These are phyloP conservation scores for Rhynchosporium secalis DNA, from an alignment of 2,329 filamentous ascomycete genomes.

Conservation along the genomic window DNA sequence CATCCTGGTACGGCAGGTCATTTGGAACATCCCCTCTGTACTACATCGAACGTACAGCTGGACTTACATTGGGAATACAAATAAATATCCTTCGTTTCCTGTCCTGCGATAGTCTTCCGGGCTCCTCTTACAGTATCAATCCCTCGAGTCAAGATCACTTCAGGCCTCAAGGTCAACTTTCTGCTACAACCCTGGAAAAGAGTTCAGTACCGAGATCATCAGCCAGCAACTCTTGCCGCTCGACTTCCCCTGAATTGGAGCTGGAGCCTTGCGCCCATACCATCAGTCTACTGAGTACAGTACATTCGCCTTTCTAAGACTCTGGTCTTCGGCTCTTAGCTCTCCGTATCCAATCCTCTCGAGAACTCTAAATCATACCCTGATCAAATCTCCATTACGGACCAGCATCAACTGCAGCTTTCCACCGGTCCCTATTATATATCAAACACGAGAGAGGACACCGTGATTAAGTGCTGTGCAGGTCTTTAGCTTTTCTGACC, in stretches of 20 bases:
- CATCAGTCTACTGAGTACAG: too few relatives aligned
- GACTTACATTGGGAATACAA: slow-evolving; percentile 8
- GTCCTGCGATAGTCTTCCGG: not conserved
- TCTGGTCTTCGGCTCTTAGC: not conserved
- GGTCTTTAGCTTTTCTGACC: slow-evolving; percentile 11
- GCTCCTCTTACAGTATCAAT: not conserved
- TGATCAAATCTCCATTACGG: slow-evolving; percentile 2
- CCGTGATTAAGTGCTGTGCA: not conserved
- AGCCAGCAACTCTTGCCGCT: not conserved
- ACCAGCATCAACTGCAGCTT: slow-evolving; percentile 4
- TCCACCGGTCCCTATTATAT: not conserved
- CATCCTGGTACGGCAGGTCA: not conserved
- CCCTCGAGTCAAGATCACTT: not conserved
- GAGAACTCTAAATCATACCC: not conserved
- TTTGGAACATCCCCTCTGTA: slow-evolving; percentile 18
- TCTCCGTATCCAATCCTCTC: not conserved
- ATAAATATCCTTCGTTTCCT: not conserved
- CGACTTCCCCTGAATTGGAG: not conserved
- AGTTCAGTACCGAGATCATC: not conserved
- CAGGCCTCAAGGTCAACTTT: not conserved
- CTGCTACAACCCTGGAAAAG: not conserved
- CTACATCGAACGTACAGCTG: slow-evolving; percentile 3
- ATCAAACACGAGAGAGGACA: not conserved
- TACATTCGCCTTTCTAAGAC: too few relatives aligned
- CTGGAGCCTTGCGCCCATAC: not conserved